Evolutionary conservation across 2,329 filamentous ascomycete species (phyloP).

Genomic region (Xylariaceae sp.): DNA sequence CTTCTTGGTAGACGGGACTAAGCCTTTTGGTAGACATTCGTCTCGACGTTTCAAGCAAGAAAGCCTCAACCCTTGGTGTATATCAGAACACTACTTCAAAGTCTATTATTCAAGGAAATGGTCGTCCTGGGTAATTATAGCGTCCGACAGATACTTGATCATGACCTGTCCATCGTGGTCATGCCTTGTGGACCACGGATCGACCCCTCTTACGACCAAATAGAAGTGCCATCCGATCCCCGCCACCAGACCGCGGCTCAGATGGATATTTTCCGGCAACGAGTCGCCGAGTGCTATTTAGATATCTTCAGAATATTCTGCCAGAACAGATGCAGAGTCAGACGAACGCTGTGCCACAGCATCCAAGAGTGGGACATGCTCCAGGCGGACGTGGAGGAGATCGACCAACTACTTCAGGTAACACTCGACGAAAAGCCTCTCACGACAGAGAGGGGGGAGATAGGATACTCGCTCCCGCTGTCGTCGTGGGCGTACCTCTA

Average conservation of each 20-base stretch:
- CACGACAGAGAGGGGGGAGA: conserved; percentile 42
- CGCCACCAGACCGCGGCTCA: conserved; percentile 72
- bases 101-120: conserved; percentile 73
- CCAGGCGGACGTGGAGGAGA: conserved; percentile 77
- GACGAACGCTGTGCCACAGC: conserved; percentile 85
- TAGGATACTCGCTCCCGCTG: conserved; percentile 68
- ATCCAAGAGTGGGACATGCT: conserved; percentile 82
- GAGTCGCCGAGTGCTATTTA: conserved; percentile 71
- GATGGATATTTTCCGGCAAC: conserved; percentile 70
- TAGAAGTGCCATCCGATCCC: conserved; percentile 74
- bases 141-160: conserved; percentile 75
- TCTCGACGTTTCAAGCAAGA: conserved; percentile 74
- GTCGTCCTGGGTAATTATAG: conserved; percentile 68
- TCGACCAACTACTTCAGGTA: conserved; percentile 68
- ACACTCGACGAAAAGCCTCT: conserved; percentile 64
- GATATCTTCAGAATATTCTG: conserved; percentile 84
- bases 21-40: conserved; percentile 64
- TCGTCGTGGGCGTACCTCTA: conserved; percentile 90
- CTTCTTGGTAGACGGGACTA: conserved; percentile 21
- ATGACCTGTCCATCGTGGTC: conserved; percentile 77
- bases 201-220: conserved; percentile 72
- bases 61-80: conserved; percentile 84
- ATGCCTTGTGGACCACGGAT: conserved; percentile 73
- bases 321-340: conserved; percentile 86
- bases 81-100: conserved; percentile 77